Evolutionary conservation across 352 stramenopile species (phyloP), one percentile per base, ranked within the genome.

Genomic region (Phytophthora lateralis): DNA sequence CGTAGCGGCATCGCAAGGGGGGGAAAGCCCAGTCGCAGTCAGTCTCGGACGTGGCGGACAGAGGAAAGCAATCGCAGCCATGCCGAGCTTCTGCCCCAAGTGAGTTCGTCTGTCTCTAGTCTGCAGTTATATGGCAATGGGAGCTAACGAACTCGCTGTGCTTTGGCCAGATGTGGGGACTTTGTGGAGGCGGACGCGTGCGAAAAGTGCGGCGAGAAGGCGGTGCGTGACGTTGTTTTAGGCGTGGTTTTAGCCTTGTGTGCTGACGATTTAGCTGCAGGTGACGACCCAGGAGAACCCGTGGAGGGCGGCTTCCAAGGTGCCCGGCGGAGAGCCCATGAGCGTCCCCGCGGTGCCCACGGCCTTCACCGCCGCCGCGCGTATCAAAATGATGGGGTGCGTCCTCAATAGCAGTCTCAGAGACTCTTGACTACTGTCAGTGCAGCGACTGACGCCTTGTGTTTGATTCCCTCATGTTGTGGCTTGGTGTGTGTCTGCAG

Each of bases 41-140:
- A 64, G 56, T 57, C 51, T 45, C 18, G n/a, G 39, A 45, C 45
- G 51, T 20, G 34, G 30, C 38, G 26, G 46, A 63, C 42, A 59
- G 51, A 59, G 29, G 63, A 44, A 43, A 66, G 48, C 47, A 38
- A 69, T 15, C 12, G 41, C 21, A 64, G 46, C 41, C 14, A 91
- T 91, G 82, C 78, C 82, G 50, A 74, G 69, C 53, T 89, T 92
- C 53, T 92, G 83, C 53, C 67, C 80, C 54, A 88, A 78, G 82
- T 91, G 39, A 42, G 75, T 64, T 11, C 35, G 35, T 42, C 6
- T 8, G 4, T 4, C 26, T 17, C 9, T 21, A 18, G 14, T 17
- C 34, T 17, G 34, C 15, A n/a, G 32, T 38, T 38, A 15, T 12
- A 53, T 35, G 14, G 30, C 5, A 3, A 15, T 12, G 7, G 18